Evolutionary conservation across 2,329 filamentous ascomycete genomes (phyloP).

Genomic region (Cercospora nicotianae): DNA sequence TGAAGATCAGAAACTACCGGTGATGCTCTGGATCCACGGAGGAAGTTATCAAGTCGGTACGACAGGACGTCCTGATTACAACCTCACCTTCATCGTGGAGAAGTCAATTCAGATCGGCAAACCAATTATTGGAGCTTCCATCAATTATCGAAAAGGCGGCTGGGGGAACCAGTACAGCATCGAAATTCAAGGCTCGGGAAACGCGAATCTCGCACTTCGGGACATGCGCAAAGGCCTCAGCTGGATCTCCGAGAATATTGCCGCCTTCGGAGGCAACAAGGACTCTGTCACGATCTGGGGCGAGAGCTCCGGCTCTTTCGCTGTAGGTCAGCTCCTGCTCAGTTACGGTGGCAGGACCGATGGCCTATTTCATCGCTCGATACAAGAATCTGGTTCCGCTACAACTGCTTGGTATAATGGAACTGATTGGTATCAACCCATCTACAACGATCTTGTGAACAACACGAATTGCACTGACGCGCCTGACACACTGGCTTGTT

Average conservation of each 20-base stretch:
- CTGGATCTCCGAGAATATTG: conserved; percentile 48
- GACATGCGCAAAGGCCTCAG: conserved; percentile 48
- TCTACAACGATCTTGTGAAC: conserved; percentile 63
- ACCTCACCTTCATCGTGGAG: conserved; percentile 61
- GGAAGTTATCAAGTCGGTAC: conserved; percentile 27
- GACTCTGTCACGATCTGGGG: conserved; percentile 24
- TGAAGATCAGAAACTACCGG: conserved; percentile 49
- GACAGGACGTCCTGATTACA: conserved; percentile 48
- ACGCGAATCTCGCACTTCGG: conserved; percentile 50
- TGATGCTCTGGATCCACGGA: conserved; percentile 60
- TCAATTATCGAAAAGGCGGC: conserved; percentile 65
- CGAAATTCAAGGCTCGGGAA: conserved; percentile 55
- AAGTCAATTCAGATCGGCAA: conserved; percentile 43
- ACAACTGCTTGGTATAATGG: conserved; percentile 28
- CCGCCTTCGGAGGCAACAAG: conserved; percentile 24
- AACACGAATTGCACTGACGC: conserved; percentile 23
- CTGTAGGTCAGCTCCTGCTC: conserved; percentile 48
- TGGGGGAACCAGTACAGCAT: conserved; percentile 67
- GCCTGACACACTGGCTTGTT: conserved; percentile 51
- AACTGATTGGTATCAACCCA: conserved; percentile 48
- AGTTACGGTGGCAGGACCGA: conserved; percentile 51
- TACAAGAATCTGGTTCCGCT: conserved; percentile 45
- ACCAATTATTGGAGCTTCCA: conserved; percentile 59
- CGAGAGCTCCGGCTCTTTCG: conserved; percentile 43
- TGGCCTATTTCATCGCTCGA: conserved; percentile 48